Evolutionary conservation across 257 asterid species (phyloP), one percentile per base, ranked within the genome.

Genomic region (Echium plantagineum): DNA sequence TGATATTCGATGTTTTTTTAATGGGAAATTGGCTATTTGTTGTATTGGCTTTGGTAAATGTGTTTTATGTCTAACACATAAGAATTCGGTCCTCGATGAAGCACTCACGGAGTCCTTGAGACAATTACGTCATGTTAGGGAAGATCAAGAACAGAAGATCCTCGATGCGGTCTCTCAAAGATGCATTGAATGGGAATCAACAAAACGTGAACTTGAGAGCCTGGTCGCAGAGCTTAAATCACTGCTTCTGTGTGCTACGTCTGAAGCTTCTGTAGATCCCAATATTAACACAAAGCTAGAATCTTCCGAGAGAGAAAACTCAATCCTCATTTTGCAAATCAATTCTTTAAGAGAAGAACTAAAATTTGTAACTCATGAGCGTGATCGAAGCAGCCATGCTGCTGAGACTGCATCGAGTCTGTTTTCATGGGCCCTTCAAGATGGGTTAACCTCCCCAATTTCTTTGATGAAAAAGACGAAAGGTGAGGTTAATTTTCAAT

Each of bases 321-420:
- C 94, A 13, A 12, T 35, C 68, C 89, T 87, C 28, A 72, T 72
- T 71, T 68, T 72, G 61, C 71, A 3, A n/a, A n/a, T n/a, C n/a
- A n/a, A n/a, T n/a, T n/a, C n/a, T n/a, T n/a, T n/a, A n/a, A n/a
- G n/a, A n/a, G 71, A 72, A 62, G 89, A 83, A 59, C 70, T 85
- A 63, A 74, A 66, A 57, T 54, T 71, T 12, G 69, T 68, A 74
- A 78, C 63, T 57, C 51, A 38, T 7, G 94, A 87, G 81, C 78
- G 85, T 64, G 87, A 85, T 55, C 68, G 85, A 61, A 81, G 83
- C 77, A 69, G 75, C 51, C 75, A 32, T 17, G 82, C 87, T 63
- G 95, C 96, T 54, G 97, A 90, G 77, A 77, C 73, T 31, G 94
- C 95, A n/a, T n/a, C n/a, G n/a, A n/a, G n/a, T n/a, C n/a, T n/a